A percentile compares a stretch with the other conserved stretches of the same genome.
These are phyloP conservation scores for Anastatica hierochuntica DNA, from an alignment of 345 rosid species.

Conservation along the genomic window DNA sequence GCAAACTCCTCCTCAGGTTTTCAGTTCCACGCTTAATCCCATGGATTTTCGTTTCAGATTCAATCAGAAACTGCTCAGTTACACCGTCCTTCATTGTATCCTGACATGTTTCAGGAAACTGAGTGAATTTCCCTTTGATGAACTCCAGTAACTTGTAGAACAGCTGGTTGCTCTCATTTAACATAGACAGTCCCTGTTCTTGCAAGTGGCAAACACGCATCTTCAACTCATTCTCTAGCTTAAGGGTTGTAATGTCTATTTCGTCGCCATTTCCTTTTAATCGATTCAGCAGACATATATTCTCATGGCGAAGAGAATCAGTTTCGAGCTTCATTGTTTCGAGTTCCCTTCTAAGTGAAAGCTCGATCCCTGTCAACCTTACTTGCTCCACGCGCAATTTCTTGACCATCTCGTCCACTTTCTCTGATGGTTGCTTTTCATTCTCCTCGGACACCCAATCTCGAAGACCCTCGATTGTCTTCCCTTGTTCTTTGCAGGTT, in stretches of 20 bases:
- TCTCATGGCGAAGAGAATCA: constrained; percentile 79
- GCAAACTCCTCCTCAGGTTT: constrained; percentile 68
- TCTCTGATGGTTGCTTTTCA: constrained; percentile 37
- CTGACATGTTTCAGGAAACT: constrained; percentile 24
- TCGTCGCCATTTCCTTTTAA: constrained; percentile 54
- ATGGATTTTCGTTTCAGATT: constrained; percentile 61
- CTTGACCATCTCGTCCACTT: constrained; percentile 32
- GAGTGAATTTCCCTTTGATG: constrained; percentile 43
- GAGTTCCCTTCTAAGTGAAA: constrained; percentile 64
- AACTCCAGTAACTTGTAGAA: constrained; percentile 59
- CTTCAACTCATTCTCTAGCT: constrained; percentile 18
- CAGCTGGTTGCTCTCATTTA: constrained; percentile 49
- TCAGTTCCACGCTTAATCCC: constrained; percentile 62
- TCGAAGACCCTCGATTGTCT: constrained; percentile 68
- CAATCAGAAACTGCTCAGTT: constrained; percentile 60
- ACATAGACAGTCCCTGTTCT: constrained; percentile 61
- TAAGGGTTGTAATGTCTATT: constrained; percentile 35
- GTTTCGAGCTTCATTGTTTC: constrained; percentile 55
- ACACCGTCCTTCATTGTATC: constrained; percentile 31
- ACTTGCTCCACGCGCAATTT: constrained; percentile 69
- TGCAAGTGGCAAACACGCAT: constrained; percentile 55
- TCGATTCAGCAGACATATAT: constrained; percentile 64
- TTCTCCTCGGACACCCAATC: constrained; percentile 38
- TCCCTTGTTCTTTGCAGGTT: constrained; percentile 71
- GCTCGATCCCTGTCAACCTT: constrained; percentile 76